Conservation (phyloP, 2,329 filamentous ascomycete genomes). For the Botrytis deweyae region DNA sequence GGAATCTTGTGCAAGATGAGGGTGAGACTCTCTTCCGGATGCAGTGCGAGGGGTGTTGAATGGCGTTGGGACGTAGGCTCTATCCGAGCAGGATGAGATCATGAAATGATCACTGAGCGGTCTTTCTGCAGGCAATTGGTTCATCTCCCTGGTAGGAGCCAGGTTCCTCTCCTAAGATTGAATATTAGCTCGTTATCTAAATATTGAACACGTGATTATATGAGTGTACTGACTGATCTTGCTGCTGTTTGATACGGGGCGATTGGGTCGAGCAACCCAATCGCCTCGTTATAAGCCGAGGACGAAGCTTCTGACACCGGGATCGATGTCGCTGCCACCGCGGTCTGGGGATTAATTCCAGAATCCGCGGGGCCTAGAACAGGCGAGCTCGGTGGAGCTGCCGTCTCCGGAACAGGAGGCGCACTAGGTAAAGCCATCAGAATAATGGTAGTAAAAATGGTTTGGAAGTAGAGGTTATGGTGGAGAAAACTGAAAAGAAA, state of each 20-base stretch:
- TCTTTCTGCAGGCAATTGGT: not conserved
- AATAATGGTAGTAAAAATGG: not conserved
- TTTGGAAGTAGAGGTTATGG: not conserved
- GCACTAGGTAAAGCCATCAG: not conserved
- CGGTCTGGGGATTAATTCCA: not conserved
- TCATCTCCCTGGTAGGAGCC: not conserved
- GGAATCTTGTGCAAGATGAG: not conserved
- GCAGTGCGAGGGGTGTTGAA: constrained; percentile 7
- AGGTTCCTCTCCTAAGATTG: not conserved
- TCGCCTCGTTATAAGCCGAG: not conserved
- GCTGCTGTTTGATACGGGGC: not conserved
- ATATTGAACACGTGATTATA: constrained; percentile 3
- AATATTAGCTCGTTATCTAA: not conserved
- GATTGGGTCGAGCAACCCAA: not conserved
- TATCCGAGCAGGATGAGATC: constrained; percentile 15
- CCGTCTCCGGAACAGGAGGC: too few species aligned
- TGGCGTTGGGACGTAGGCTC: constrained; percentile 8
- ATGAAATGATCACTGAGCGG: constrained; percentile 3
- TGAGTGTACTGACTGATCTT: not conserved
- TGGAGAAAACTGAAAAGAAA: not conserved
- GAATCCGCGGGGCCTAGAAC: not conserved
- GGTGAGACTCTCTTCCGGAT: not conserved
- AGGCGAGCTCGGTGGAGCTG: constrained; percentile 17
- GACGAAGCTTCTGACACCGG: not conserved
- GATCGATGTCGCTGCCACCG: not conserved